Conservation (phyloP, 768 basidiomycete genomes). For the Amanita jacksonii region DNA sequence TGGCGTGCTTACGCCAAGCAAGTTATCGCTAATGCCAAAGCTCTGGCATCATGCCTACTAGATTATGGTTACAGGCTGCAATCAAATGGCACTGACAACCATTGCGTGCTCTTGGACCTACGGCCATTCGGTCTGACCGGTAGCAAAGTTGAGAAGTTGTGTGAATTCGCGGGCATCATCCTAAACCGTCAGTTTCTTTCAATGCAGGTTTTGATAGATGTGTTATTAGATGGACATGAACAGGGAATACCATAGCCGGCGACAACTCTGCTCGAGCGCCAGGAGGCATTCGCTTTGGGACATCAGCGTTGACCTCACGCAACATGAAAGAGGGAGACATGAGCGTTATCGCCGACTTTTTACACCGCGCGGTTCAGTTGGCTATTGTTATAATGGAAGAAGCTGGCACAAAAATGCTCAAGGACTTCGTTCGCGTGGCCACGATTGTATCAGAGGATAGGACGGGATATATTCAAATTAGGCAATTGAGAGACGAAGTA, state of each 20-base stretch:
- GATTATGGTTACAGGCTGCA: conserved; percentile 90
- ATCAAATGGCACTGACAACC: conserved; percentile 97
- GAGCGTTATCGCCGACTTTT: conserved; percentile 78
- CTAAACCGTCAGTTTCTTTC: conserved; percentile 69
- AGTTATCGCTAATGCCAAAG: conserved; percentile 81
- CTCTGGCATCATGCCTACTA: conserved; percentile 64
- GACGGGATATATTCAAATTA: conserved; percentile 61
- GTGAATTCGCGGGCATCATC: conserved; percentile 93
- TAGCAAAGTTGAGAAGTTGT: conserved; percentile 96
- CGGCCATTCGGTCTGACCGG: conserved; percentile 94
- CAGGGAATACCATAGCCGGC: conserved; percentile 95
- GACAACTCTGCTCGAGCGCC: conserved; percentile 93
- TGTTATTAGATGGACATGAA: not conserved
- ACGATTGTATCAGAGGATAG: conserved; percentile 58
- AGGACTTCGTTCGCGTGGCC: conserved; percentile 88
- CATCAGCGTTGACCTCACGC: conserved; percentile 89
- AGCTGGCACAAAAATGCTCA: conserved; percentile 88
- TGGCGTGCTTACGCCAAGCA: conserved; percentile 92
- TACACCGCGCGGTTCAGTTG: conserved; percentile 92
- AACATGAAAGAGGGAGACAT: conserved; percentile 87
- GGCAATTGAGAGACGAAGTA: conserved; percentile 73
- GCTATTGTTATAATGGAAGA: conserved; percentile 86
- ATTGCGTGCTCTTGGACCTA: conserved; percentile 96
- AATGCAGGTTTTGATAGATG: not conserved
- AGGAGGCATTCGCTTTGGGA: conserved; percentile 95